Conservation (phyloP, 2,329 filamentous ascomycete genomes). For the Trichoderma sp. region DNA sequence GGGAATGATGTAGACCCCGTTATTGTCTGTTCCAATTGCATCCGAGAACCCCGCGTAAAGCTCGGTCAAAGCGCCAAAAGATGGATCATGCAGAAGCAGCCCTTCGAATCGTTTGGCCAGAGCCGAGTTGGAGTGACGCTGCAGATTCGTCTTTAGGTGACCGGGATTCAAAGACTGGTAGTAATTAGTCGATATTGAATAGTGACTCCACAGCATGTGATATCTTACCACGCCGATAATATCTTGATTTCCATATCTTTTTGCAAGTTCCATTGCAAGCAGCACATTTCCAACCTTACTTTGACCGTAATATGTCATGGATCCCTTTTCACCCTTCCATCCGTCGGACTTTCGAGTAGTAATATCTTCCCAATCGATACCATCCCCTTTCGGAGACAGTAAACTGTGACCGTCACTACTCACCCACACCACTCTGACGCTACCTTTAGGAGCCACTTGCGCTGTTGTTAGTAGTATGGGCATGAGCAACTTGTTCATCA, state of each 20-base stretch:
- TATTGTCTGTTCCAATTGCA: neutral
- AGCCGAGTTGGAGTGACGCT: neutral
- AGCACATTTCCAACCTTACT: neutral
- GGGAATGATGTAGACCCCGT: neutral
- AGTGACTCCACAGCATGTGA: neutral
- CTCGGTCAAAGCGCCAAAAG: neutral
- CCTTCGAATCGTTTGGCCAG: neutral
- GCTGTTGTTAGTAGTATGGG: neutral
- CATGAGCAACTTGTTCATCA: neutral
- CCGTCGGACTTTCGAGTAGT: neutral
- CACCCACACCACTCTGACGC: neutral
- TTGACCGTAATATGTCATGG: neutral
- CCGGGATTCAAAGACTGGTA: neutral
- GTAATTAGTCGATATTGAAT: neutral
- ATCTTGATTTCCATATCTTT: neutral
- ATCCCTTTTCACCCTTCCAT: neutral
- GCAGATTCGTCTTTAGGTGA: neutral
- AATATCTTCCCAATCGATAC: neutral
- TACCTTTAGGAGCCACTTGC: neutral
- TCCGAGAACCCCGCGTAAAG: neutral
- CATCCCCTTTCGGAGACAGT: neutral
- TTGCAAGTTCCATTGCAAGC: neutral
- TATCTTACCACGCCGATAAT: neutral
- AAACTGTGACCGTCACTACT: neutral
- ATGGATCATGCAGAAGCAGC: neutral